These are phyloP conservation scores for Parathielavia appendiculata DNA, from an alignment of 495 filamentous ascomycete species.

Conservation along the genomic window DNA sequence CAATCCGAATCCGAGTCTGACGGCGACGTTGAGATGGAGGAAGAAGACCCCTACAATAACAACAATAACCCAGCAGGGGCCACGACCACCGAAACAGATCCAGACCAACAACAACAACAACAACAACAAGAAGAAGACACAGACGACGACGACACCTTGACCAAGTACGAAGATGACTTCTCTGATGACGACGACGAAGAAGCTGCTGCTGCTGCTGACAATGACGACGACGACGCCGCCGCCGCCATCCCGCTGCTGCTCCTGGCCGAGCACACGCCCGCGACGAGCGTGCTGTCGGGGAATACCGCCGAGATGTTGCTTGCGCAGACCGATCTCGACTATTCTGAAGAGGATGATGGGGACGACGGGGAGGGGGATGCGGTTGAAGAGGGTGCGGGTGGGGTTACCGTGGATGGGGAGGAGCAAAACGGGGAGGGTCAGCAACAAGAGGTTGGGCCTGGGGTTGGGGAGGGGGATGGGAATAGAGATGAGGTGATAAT, in stretches of 20 bases:
- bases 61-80: no score
- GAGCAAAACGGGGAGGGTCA: background rate
- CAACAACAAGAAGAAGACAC: background rate
- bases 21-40: background rate
- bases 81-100: background rate
- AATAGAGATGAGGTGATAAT: background rate
- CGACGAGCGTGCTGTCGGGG: background rate
- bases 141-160: background rate
- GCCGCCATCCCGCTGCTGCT: background rate
- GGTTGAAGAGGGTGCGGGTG: background rate
- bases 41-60: background rate
- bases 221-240: no score
- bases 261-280: background rate
- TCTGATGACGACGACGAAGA: background rate
- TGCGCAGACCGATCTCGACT: slow-evolving; percentile 9
- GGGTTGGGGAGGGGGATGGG: background rate
- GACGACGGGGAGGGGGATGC: background rate
- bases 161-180: background rate
- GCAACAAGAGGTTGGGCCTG: background rate
- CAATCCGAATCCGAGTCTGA: slow-evolving; percentile 1
- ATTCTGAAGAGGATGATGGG: background rate
- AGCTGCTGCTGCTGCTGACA: no score
- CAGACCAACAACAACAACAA: background rate
- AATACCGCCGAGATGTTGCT: slow-evolving; percentile 8
- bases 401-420: background rate